phyloP scores from a whole-genome alignment of 768 basidiomycete species.

The Lyophyllum atratum region DNA sequence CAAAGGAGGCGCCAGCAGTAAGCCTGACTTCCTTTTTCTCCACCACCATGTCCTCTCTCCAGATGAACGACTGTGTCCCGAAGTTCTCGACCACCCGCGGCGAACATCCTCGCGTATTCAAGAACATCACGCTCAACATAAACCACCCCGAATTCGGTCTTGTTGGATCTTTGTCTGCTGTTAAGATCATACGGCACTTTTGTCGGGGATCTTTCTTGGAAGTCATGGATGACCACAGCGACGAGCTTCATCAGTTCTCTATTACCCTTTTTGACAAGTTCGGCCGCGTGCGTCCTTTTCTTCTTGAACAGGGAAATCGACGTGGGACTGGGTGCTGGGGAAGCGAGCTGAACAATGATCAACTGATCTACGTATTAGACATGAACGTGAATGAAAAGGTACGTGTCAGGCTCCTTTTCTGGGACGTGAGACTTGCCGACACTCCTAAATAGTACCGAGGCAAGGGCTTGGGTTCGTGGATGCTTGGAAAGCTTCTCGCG shows the following conservation, averaged over 20 bases:
- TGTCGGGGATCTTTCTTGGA: constrained; percentile 17
- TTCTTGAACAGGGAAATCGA: constrained; percentile 26
- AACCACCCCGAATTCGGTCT: constrained; percentile 10
- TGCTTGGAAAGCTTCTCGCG: constrained; percentile 18
- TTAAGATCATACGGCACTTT: constrained; percentile 10
- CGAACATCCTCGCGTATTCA: constrained; percentile 5
- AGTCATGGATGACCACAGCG: constrained; percentile 29
- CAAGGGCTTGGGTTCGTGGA: constrained; percentile 23
- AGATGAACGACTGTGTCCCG: not conserved
- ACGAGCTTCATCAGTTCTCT: constrained; percentile 34
- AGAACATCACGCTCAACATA: constrained; percentile 4
- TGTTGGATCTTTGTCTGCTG: constrained; percentile 8
- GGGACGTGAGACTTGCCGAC: not conserved
- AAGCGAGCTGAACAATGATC: constrained; percentile 25
- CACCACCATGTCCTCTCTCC: constrained; percentile 1
- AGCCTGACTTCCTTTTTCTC: too few relatives aligned
- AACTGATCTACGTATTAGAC: constrained; percentile 27
- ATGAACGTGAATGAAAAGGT: constrained; percentile 26
- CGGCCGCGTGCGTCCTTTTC: constrained; percentile 21
- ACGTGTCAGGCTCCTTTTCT: not conserved
- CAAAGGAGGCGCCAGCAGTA: too few relatives aligned
- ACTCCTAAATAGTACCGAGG: constrained; percentile 11
- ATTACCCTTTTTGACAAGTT: constrained; percentile 28
- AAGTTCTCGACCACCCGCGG: not conserved
- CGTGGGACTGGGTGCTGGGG: constrained; percentile 35